Evolutionary conservation across 768 basidiomycete genomes (phyloP).

Genomic region (Mycena polygramma): DNA sequence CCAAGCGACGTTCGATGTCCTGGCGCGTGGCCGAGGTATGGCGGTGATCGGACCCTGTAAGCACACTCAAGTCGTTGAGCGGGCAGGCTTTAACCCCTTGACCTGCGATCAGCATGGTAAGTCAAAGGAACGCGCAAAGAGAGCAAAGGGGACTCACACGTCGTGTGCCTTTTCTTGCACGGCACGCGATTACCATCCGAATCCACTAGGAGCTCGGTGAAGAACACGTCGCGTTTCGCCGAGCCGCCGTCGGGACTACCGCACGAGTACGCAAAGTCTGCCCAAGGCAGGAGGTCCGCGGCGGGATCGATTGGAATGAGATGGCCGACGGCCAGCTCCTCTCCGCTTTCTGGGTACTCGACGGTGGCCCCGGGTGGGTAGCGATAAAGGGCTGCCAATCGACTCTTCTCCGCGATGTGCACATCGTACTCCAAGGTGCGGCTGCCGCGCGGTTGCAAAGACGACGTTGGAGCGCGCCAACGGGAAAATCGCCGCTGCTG

Average conservation of each 20-base stretch:
- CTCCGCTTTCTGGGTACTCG: neutral
- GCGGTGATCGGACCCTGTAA: neutral
- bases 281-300: neutral
- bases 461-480: too few species aligned
- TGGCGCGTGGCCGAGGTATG: neutral
- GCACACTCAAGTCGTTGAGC: neutral
- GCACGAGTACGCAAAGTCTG: neutral
- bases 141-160: neutral
- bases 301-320: neutral
- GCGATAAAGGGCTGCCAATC: neutral
- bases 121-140: neutral
- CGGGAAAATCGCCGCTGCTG: too few species aligned
- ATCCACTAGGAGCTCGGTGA: neutral
- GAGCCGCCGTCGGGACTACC: neutral
- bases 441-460: too few species aligned
- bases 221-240: neutral
- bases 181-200: neutral
- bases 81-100: neutral
- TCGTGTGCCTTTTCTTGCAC: neutral
- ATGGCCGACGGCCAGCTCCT: neutral
- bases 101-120: too few species aligned
- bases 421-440: too few species aligned
- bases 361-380: neutral
- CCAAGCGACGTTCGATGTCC: neutral
- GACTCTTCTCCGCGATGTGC: too few species aligned